Percentiles rank a stretch among this genome's conserved stretches.
Evolutionary conservation across 495 filamentous ascomycete genomes (phyloP).

Genomic region (Penicillium salamii): DNA sequence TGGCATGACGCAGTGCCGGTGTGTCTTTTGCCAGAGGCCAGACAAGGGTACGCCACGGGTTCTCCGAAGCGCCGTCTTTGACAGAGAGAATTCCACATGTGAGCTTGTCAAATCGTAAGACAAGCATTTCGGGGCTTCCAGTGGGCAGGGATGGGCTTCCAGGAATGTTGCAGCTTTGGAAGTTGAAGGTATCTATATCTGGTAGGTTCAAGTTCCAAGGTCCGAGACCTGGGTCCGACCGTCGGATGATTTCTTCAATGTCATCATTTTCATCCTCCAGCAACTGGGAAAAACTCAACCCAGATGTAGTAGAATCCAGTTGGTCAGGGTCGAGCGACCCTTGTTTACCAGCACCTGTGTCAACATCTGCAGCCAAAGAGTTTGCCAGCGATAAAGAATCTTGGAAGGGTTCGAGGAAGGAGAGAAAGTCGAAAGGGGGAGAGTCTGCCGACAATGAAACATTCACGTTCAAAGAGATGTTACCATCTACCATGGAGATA

Average conservation of each 20-base stretch:
- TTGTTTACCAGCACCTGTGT: conserved; percentile 6
- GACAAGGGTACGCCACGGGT: conserved; percentile 73
- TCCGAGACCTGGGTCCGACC: conserved; percentile 35
- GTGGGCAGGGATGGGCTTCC: conserved; percentile 29
- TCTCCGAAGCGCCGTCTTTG: conserved; percentile 67
- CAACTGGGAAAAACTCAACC: conserved; percentile 34
- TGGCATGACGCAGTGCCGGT: conserved; percentile 71
- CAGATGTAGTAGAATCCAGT: conserved; percentile 7
- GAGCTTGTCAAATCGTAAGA: conserved; percentile 63
- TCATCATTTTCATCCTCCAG: conserved; percentile 48
- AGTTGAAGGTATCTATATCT: neutral
- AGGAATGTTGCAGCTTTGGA: conserved; percentile 10
- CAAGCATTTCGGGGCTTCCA: conserved; percentile 61
- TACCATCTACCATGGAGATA: conserved; percentile 7
- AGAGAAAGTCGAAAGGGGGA: conserved; percentile 19
- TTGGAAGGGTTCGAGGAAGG: conserved; percentile 23
- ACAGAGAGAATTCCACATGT: conserved; percentile 78
- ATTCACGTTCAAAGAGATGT: conserved; percentile 2
- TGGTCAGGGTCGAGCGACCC: conserved; percentile 2
- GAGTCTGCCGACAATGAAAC: conserved; percentile 18
- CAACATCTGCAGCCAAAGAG: conserved; percentile 3
- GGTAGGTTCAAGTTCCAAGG: conserved; percentile 34
- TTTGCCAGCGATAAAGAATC: conserved; percentile 12
- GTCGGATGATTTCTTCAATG: conserved; percentile 60
- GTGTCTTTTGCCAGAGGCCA: conserved; percentile 68